Base-by-base conservation (phyloP, 164 flowering plant species). In the Chimonanthus praecox region DNA sequence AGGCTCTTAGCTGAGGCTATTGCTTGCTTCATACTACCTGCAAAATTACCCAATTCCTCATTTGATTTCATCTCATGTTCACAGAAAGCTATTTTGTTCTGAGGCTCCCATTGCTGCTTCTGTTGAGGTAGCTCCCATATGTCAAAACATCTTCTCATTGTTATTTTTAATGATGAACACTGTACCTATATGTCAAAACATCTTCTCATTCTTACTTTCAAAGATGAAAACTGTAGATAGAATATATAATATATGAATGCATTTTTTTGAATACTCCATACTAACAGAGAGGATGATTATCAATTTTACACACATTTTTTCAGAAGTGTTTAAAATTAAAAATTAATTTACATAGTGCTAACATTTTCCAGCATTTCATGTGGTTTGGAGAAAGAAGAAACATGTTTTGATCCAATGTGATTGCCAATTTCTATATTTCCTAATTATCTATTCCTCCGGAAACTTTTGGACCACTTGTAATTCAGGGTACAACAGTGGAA, bases 41-140 rank as follows among this genome's bases (percentile, higher is more conserved):
- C 11, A n/a, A 15, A 4, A 3, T 54, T 4, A 58, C 7, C 60
- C 65, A 43, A 8, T 48, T 66, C 71, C 45, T 61, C 47, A 48
- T 33, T 43, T 70, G 47, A 21, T 11, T 68, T 58, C 49, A 63
- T 16, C 47, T 71, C 50, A 1, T 73, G 15, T 46, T 71, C 65
- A 60, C 74, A 84, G 83, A 62, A 76, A 74, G 7, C 61, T 73
- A 44, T 78, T 60, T 72, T 69, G 68, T 16, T 15, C 75, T 72
- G 82, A 76, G 79, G 76, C 74, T 81, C 47, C 5, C 3, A 68
- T 49, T 54, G 79, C 71, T 61, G 44, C 81, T 21, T 33, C 49
- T 15, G 54, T 74, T 51, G 78, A 83, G 83, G 94, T 88, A 81
- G 75, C 74, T 49, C n/a, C 2, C 47, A 6, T 49, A 48, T 54